Evolutionary conservation across 2,329 filamentous ascomycete genomes (phyloP), one percentile per base, ranked within the genome.

Genomic region (Scedosporium dehoogii): DNA sequence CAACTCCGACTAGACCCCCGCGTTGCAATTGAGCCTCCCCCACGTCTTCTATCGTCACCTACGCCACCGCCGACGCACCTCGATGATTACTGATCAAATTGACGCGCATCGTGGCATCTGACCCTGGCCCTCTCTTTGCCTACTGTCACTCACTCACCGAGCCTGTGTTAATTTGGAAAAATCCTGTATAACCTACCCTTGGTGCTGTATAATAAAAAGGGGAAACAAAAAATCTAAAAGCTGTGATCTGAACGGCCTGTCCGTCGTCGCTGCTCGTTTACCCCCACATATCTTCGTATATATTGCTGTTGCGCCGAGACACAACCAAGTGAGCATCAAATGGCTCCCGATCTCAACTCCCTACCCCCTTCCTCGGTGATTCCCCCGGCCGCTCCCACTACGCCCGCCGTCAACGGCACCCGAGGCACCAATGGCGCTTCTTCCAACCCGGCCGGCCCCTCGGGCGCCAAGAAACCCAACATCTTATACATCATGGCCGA

Each of bases 401-500:
- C 57, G 14, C 65, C 63, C 29, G 59, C 38, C 41, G n/a, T 65
- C 58, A 69, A 70, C 61, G 69, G 69, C 59, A 66, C 67, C 55
- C 65, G 66, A 61, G 58, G 63, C 53, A 63, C 42, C 46, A 58
- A 63, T 25, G n/a, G 61, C 66, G 14, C 63, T 65, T 33, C 21
- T 25, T 29, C 33, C 27, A 55, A 6, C 51, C 14, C 16, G 16
- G 18, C 33, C 21, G 58, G 29, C 29, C 14, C 18, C 38, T 38
- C 14, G 21, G 42, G 61, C 41, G 66, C 69, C 27, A 70, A 73
- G 62, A 71, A 70, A 66, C 75, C 76, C 65, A 79, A 79, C 67
- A 78, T 79, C 53, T 70, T 79, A 56, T 96, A 94, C 80, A 96
- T 97, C 78, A 96, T 97, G 92, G 92, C 92, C 62, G 92, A 97